Conservation (phyloP, 2,329 filamentous ascomycete genomes). For the Ilyonectria destructans region DNA sequence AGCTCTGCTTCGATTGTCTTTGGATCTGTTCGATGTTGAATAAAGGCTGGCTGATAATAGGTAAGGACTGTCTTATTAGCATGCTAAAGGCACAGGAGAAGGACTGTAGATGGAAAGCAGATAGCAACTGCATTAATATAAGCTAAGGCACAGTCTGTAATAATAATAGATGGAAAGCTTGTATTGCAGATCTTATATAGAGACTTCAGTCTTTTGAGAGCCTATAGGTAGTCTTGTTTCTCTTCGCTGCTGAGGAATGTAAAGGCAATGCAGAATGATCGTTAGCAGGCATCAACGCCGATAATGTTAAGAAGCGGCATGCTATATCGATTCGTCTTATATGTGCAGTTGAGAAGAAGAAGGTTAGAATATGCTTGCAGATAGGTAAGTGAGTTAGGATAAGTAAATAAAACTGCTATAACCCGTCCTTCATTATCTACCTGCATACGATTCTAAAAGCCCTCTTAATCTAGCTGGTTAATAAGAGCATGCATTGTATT, state of each 20-base stretch:
- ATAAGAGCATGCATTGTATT: too few relatives aligned
- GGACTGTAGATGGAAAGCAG: not conserved
- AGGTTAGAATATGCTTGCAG: conserved; percentile 40
- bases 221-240: conserved; percentile 42
- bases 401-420: conserved; percentile 43
- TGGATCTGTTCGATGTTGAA: not conserved
- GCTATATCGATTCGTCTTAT: conserved; percentile 46
- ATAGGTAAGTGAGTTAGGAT: conserved; percentile 43
- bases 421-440: conserved; percentile 15
- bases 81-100: conserved; percentile 32
- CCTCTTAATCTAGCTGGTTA: too few relatives aligned
- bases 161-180: conserved; percentile 34
- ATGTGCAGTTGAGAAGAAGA: conserved; percentile 44
- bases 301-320: conserved; percentile 47
- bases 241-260: not conserved
- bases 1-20: not conserved
- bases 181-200: conserved; percentile 35
- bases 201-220: conserved; percentile 36
- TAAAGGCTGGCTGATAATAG: not conserved
- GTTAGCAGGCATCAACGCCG: conserved; percentile 39
- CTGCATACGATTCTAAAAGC: too few relatives aligned
- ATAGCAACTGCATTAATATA: not conserved
- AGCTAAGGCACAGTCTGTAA: conserved; percentile 42
- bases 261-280: conserved; percentile 46
- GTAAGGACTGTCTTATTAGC: conserved; percentile 1